Evolutionary conservation across 768 basidiomycete species (phyloP).

Genomic region (Amanita inopinata): DNA sequence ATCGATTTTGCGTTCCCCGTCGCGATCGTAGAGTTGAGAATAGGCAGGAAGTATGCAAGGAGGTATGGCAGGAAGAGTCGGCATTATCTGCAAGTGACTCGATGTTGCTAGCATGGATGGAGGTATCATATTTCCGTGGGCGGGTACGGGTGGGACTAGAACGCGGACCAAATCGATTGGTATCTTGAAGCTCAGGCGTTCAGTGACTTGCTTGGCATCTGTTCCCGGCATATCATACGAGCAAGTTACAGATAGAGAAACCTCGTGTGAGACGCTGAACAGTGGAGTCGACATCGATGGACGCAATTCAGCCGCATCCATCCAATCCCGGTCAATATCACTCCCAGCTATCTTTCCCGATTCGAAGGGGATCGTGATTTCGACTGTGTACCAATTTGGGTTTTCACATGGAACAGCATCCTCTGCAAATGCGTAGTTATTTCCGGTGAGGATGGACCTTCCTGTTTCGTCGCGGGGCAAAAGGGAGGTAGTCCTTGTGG

Average conservation of each 20-base stretch:
- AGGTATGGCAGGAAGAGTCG: constrained; percentile 10
- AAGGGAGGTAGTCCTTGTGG: constrained; percentile 35
- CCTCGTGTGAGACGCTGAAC: constrained; percentile 43
- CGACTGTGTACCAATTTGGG: constrained; percentile 50
- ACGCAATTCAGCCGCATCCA: constrained; percentile 28
- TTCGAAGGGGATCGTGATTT: constrained; percentile 42
- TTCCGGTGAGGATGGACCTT: constrained; percentile 35
- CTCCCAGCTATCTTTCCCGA: constrained; percentile 18
- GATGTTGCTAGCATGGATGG: constrained; percentile 6
- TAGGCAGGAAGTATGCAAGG: constrained; percentile 52
- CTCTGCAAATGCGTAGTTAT: constrained; percentile 39
- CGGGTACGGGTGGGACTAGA: constrained; percentile 24
- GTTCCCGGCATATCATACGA: constrained; percentile 38
- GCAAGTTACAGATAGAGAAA: constrained; percentile 43
- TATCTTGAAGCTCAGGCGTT: constrained; percentile 33
- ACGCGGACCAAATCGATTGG: constrained; percentile 41
- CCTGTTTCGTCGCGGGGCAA: constrained; percentile 38
- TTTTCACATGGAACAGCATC: constrained; percentile 22
- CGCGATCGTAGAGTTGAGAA: constrained; percentile 65
- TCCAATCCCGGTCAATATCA: constrained; percentile 27
- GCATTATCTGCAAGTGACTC: not conserved
- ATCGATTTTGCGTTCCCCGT: constrained; percentile 68
- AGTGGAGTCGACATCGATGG: constrained; percentile 45
- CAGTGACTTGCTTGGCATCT: constrained; percentile 16
- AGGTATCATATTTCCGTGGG: constrained; percentile 12